Base-by-base conservation (phyloP, 768 basidiomycete species). In the Auriscalpium microsporum region DNA sequence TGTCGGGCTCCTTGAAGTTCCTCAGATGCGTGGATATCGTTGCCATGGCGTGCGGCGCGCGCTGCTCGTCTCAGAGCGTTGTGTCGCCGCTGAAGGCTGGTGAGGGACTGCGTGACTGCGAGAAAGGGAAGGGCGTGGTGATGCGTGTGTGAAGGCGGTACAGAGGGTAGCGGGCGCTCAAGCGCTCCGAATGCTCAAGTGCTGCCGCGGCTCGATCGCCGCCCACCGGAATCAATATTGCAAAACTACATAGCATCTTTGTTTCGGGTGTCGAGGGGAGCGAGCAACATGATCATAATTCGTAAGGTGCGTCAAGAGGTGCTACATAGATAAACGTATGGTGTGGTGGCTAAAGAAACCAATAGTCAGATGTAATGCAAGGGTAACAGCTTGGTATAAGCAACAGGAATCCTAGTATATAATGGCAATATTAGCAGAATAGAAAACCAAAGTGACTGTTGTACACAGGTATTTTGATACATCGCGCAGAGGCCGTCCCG, bases 1-100 rank as follows among this genome's bases (percentile, higher is more conserved):
- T 92, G 8, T 87, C 86, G 47, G 91, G 91, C 71, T 95, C 93
- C 75, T 89, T 90, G 79, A 94, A 93, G 66, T 89, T 81, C 54
- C 93, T 83, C 46, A 96, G 81, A 60, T 93, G 89, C 21, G 89
- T 88, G 48, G 87, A 89, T 66, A 92, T 92, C 51, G 83, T 87
- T 40, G 87, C 75, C 90, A 90, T 91, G 23, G 58, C 57, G 21
- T 28, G 28, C 28, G 28, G 28, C 28, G 28, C 28, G 36, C 28
- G 3, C 28, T 19, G 28, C 13, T 19, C 17, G 46, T 48, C 7
- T 17, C 28, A 28, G 28, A 28, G 28, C 28, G 28, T 28, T 28
- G 28, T 28, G 28, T 28, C 28, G 28, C 28, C 28, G 28, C 28
- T 28, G 4, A 28, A 28, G 28, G 28, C 28, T 28, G 21, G 21